Conservation (phyloP, 495 filamentous ascomycete genomes). For the Neurospora sp. region DNA sequence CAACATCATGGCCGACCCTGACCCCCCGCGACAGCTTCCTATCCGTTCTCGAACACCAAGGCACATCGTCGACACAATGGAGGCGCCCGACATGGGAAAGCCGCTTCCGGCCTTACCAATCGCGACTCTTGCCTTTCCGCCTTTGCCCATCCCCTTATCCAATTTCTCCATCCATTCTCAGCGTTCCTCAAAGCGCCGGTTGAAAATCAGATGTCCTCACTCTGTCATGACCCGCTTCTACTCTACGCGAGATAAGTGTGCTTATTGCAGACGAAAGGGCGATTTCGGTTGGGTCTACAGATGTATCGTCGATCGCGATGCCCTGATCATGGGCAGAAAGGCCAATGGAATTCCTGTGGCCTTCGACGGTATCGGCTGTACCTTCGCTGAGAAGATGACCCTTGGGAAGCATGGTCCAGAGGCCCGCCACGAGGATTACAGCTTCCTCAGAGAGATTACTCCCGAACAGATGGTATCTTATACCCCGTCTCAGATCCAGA, state of each 20-base stretch:
- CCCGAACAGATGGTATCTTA: slow-evolving; percentile 38
- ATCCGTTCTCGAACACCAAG: neutral
- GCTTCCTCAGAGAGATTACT: slow-evolving; percentile 40
- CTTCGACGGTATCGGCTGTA: slow-evolving; percentile 16
- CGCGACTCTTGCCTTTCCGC: neutral
- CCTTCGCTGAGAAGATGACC: slow-evolving; percentile 14
- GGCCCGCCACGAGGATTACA: slow-evolving; percentile 24
- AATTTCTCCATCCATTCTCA: slow-evolving; percentile 1
- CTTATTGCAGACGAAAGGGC: slow-evolving; percentile 36
- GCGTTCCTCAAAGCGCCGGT: neutral
- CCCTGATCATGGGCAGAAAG: slow-evolving; percentile 29
- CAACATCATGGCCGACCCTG: neutral
- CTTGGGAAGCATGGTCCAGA: slow-evolving; percentile 23
- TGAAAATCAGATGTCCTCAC: slow-evolving; percentile 44
- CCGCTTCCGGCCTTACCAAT: neutral
- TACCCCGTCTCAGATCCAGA: slow-evolving; percentile 26
- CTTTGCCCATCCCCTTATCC: slow-evolving; percentile 5
- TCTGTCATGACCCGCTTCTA: slow-evolving; percentile 49
- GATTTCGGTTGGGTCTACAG: slow-evolving; percentile 55
- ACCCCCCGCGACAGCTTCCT: neutral
- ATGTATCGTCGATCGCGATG: slow-evolving; percentile 50
- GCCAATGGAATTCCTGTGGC: slow-evolving; percentile 19
- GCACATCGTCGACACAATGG: neutral
- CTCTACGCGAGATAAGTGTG: slow-evolving; percentile 34
- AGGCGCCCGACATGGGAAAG: neutral